Evolutionary conservation across 805 yeast genomes (phyloP).

Genomic region (Spathaspora sp.): DNA sequence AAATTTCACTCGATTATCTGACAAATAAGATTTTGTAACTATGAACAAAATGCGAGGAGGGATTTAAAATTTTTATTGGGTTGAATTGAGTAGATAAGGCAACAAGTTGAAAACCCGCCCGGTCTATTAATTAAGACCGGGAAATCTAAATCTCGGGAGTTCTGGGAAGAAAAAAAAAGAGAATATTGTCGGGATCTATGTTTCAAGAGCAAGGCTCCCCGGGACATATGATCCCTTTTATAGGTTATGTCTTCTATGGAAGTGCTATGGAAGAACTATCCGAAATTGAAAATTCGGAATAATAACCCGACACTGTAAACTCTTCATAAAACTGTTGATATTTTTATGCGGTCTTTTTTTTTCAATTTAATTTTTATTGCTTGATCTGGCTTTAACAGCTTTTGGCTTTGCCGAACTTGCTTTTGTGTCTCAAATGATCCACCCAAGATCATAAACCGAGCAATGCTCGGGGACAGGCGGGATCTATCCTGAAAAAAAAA

Average conservation of each 20-base stretch:
- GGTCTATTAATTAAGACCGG: background rate
- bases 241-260: background rate
- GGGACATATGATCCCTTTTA: background rate
- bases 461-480: background rate
- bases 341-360: background rate
- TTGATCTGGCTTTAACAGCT: background rate
- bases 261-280: background rate
- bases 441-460: background rate
- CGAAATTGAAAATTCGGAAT: background rate
- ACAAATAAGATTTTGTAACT: background rate
- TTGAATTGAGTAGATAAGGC: background rate
- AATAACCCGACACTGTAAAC: background rate
- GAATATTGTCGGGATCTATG: background rate
- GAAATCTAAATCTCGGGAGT: background rate
- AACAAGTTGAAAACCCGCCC: background rate
- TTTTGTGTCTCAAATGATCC: background rate
- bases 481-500: background rate
- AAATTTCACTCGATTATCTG: background rate
- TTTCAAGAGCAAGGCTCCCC: background rate
- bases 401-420: background rate
- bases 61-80: background rate
- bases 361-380: background rate
- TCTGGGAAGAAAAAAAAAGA: background rate
- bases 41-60: background rate
- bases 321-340: background rate